These are phyloP conservation scores for Tetrahymena malaccensis DNA, from an alignment of 73 alveolate genomes.

Conservation along the genomic window DNA sequence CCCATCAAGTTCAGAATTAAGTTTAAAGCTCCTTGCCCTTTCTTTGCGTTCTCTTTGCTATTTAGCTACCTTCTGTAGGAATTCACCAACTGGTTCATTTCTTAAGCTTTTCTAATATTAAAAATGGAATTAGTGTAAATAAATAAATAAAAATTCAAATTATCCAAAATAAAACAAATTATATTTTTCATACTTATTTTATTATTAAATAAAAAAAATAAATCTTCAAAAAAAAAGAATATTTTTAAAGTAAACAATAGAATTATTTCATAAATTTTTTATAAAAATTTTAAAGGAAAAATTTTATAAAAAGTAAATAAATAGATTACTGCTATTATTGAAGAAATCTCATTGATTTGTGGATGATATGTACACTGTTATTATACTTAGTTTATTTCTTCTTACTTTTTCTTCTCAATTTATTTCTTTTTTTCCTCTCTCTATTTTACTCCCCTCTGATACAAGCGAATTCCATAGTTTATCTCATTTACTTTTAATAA, in stretches of 20 bases:
- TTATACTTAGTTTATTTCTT: background rate
- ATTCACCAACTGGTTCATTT: background rate
- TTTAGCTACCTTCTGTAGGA: background rate
- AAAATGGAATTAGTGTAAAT: no score
- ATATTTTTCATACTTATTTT: no score
- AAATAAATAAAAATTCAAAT: no score
- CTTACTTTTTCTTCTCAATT: background rate
- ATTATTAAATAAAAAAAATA: no score
- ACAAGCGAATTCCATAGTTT: background rate
- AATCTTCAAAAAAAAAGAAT: no score
- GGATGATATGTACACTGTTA: background rate
- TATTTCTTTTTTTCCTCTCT: background rate
- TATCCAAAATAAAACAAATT: no score
- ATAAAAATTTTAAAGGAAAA: no score
- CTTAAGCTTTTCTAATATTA: background rate
- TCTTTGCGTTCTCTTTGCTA: background rate
- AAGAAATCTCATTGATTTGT: background rate
- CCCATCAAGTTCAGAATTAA: background rate
- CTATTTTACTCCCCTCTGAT: background rate
- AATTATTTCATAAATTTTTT: no score
- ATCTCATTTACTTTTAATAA: background rate
- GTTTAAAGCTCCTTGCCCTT: background rate
- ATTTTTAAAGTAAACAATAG: no score
- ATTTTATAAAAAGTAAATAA: no score
- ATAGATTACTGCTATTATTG: background rate